Conservation (phyloP, 225 moss, liverwort and hornwort species). For the Takakia lepidozioides region DNA sequence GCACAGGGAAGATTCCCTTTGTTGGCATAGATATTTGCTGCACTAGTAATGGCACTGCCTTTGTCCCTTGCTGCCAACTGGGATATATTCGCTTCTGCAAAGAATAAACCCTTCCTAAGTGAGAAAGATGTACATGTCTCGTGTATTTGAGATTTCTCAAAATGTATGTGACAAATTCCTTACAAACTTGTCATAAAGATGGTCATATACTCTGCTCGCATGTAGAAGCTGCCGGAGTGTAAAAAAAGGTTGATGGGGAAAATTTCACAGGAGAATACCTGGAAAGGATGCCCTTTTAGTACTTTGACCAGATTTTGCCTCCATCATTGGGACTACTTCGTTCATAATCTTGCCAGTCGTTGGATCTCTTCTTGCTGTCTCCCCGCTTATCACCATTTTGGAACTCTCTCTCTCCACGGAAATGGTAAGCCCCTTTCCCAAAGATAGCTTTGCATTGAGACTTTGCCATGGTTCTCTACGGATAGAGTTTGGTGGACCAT, state of each 20-base stretch:
- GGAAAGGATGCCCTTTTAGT: constrained; percentile 13
- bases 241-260: neutral
- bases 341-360: constrained; percentile 8
- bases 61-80: too few species aligned
- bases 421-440: constrained; percentile 20
- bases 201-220: neutral
- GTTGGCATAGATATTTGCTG: too few species aligned
- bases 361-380: constrained; percentile 6
- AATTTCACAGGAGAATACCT: constrained; percentile 13
- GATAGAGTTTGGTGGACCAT: constrained; percentile 8
- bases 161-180: too few species aligned
- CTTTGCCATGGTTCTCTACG: constrained; percentile 19
- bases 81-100: too few species aligned
- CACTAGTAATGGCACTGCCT: too few species aligned
- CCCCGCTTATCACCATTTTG: constrained; percentile 10
- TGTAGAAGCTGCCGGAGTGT: neutral
- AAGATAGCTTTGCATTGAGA: constrained; percentile 25
- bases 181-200: neutral
- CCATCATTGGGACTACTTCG: constrained; percentile 7
- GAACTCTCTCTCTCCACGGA: constrained; percentile 8
- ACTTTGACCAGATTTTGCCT: constrained; percentile 6
- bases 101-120: too few species aligned
- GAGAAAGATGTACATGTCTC: too few species aligned
- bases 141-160: too few species aligned
- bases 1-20: too few species aligned